phyloP scores from a whole-genome alignment of 352 stramenopile species.

The Globisporangium sylvaticum region DNA sequence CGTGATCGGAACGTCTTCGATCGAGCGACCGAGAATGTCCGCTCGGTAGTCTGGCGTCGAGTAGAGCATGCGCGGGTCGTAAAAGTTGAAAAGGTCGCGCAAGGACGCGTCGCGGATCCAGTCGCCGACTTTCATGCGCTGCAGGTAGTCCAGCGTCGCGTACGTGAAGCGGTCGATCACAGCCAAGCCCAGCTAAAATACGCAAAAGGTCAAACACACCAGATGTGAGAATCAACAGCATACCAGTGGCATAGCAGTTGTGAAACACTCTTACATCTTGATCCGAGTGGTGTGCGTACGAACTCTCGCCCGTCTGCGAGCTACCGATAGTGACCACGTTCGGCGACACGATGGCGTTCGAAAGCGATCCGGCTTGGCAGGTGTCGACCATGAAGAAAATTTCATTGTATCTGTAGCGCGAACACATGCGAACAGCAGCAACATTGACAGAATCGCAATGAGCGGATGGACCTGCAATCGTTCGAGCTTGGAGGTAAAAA shows the following conservation, averaged over 20 bases:
- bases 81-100: constrained; percentile 74
- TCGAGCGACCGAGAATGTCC: constrained; percentile 64
- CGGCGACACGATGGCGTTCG: constrained; percentile 76
- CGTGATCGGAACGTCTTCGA: constrained; percentile 76
- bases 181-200: constrained; percentile 61
- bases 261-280: constrained; percentile 38
- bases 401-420: constrained; percentile 80
- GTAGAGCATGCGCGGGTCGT: constrained; percentile 80
- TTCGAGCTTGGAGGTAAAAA: too few species aligned
- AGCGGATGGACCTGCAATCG: too few species aligned
- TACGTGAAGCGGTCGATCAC: constrained; percentile 91
- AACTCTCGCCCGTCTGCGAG: constrained; percentile 91
- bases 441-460: too few species aligned
- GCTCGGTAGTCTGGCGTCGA: constrained; percentile 78
- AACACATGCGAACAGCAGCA: too few species aligned
- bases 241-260: neutral
- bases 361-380: constrained; percentile 94
- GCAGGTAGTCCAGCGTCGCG: constrained; percentile 84
- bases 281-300: constrained; percentile 92
- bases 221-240: neutral
- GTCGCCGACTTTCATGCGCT: constrained; percentile 77
- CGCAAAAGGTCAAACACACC: neutral
- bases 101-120: constrained; percentile 64
- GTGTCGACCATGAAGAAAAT: constrained; percentile 98
- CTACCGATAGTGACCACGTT: constrained; percentile 94